These are phyloP conservation scores for Fusarium vanettenii DNA, from an alignment of 2,329 filamentous ascomycete species.

Conservation along the genomic window DNA sequence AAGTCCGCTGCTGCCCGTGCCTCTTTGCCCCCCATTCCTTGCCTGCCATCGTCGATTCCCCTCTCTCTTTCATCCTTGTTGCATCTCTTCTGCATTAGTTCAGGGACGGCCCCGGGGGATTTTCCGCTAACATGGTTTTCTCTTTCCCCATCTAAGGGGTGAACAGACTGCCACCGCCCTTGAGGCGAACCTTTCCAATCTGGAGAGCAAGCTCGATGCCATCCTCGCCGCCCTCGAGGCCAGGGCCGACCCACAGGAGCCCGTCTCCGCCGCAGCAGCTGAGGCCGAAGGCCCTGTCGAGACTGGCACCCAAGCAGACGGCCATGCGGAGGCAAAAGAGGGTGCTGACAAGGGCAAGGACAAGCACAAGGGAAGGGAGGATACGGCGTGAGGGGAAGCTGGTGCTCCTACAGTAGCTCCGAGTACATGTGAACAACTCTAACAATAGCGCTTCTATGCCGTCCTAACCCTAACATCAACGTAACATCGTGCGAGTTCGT, in stretches of 20 bases:
- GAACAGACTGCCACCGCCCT: slow-evolving; percentile 65
- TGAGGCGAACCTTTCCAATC: slow-evolving; percentile 62
- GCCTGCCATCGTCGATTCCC: background rate
- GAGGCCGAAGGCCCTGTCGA: background rate
- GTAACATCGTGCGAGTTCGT: background rate
- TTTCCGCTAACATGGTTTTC: slow-evolving; percentile 28
- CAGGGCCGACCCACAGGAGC: slow-evolving; percentile 11
- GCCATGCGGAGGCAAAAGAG: slow-evolving; percentile 3
- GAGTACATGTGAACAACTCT: background rate
- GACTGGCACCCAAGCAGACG: background rate
- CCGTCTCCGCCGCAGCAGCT: background rate
- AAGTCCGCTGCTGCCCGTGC: background rate
- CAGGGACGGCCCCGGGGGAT: background rate
- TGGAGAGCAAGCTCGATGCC: slow-evolving; percentile 67
- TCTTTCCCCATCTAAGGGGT: slow-evolving; percentile 53
- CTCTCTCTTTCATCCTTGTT: background rate
- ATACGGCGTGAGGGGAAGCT: slow-evolving; percentile 2
- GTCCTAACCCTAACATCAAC: background rate
- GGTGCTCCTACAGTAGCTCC: background rate
- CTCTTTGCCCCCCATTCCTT: background rate
- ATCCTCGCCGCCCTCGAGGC: slow-evolving; percentile 62
- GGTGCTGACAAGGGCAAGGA: slow-evolving; percentile 9
- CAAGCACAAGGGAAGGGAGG: slow-evolving; percentile 5
- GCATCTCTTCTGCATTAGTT: background rate
- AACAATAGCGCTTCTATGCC: background rate